Evolutionary conservation across 306 rosid species (phyloP).

Genomic region (Sicyos edulis): DNA sequence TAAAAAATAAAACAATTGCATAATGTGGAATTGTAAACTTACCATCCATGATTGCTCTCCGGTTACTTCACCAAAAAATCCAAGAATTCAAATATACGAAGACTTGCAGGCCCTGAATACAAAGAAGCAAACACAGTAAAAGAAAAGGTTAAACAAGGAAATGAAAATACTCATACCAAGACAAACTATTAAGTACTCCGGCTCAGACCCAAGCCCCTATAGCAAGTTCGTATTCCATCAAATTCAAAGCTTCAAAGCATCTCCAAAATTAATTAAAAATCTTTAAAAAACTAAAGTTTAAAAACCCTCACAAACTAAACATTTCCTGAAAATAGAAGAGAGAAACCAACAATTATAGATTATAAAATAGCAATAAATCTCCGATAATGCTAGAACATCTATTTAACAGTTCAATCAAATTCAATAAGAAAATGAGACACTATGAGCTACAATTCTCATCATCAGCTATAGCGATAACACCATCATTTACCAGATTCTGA

Average conservation of each 20-base stretch:
- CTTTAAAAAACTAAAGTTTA: background rate
- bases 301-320: background rate
- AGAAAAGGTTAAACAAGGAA: background rate
- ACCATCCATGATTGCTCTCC: conserved; percentile 22
- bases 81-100: conserved; percentile 2
- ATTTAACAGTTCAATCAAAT: background rate
- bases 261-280: background rate
- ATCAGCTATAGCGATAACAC: background rate
- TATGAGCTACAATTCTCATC: background rate
- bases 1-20: no score
- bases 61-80: background rate
- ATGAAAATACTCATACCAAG: background rate
- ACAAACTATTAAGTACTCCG: background rate
- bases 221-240: background rate
- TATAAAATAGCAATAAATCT: background rate
- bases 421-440: background rate
- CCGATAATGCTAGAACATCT: background rate
- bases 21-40: background rate
- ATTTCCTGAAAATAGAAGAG: background rate
- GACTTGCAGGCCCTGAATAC: conserved; percentile 7
- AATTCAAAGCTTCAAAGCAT: background rate
- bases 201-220: background rate
- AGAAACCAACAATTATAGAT: background rate
- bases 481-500: background rate
- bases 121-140: background rate